Evolutionary conservation across 2,329 filamentous ascomycete genomes (phyloP).

Genomic region (Cladophialophora bantiana): DNA sequence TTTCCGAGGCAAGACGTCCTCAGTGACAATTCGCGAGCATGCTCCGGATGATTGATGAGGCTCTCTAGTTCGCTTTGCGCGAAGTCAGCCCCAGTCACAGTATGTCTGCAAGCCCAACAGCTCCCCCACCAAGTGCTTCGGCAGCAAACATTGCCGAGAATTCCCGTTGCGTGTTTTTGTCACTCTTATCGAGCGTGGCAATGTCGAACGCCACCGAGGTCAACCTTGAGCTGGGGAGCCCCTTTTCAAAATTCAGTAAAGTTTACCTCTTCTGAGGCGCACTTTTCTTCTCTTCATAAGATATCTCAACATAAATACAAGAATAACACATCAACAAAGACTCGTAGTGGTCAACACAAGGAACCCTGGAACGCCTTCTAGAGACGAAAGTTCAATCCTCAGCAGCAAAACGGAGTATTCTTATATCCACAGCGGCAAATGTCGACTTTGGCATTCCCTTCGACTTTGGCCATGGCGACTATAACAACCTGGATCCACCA

Average conservation of each 20-base stretch:
- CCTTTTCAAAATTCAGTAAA: background rate
- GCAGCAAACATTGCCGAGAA: background rate
- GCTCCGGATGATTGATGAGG: no score
- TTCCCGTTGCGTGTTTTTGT: background rate
- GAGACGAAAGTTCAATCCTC: background rate
- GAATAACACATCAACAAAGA: background rate
- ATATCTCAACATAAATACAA: background rate
- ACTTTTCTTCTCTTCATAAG: background rate
- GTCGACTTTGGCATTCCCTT: background rate
- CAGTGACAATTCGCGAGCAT: background rate
- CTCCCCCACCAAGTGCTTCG: background rate
- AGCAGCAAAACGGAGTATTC: background rate
- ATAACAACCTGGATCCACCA: conserved; percentile 4
- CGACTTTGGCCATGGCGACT: conserved; percentile 8
- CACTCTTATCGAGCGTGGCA: background rate
- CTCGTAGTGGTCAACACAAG: no score
- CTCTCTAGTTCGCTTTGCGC: background rate
- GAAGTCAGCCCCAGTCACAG: background rate
- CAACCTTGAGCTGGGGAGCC: background rate
- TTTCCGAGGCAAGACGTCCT: background rate
- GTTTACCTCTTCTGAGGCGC: background rate
- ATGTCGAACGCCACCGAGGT: background rate
- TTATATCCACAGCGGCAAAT: background rate
- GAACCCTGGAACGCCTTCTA: background rate
- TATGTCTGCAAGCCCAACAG: background rate